These are phyloP conservation scores for Saccharum hybrid DNA, from an alignment of 202 grass and related monocot genomes.

Conservation along the genomic window DNA sequence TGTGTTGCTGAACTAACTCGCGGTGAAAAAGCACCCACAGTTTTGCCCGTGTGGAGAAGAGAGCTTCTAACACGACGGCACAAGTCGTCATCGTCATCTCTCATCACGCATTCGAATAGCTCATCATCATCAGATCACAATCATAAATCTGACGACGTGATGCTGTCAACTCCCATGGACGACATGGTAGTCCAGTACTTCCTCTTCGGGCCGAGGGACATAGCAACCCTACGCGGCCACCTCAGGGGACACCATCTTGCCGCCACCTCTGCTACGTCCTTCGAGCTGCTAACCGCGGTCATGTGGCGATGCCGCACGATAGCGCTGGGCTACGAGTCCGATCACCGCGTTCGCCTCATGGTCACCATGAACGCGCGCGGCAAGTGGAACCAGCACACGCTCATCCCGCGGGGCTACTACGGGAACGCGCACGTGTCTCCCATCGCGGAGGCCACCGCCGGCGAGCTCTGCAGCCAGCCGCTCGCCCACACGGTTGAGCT, in stretches of 20 bases:
- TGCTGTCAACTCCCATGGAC: constrained; percentile 29
- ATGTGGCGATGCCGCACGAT: constrained; percentile 46
- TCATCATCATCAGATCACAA: too few relatives aligned
- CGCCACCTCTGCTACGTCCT: constrained; percentile 27
- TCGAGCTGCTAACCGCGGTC: constrained; percentile 41
- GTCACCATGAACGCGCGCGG: constrained; percentile 53
- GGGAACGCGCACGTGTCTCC: constrained; percentile 52
- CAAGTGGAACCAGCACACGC: constrained; percentile 39
- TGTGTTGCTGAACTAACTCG: constrained; percentile 52
- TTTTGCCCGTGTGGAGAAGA: constrained; percentile 57
- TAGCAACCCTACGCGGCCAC: background rate
- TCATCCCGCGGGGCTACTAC: constrained; percentile 40
- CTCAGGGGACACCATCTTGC: background rate
- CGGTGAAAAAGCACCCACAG: constrained; percentile 41
- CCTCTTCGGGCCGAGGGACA: constrained; percentile 44
- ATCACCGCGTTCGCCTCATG: constrained; percentile 34
- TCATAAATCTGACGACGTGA: constrained; percentile 5
- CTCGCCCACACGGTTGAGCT: constrained; percentile 38
- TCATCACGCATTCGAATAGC: background rate
- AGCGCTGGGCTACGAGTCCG: constrained; percentile 25
- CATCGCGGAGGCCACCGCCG: constrained; percentile 17
- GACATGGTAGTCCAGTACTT: constrained; percentile 46
- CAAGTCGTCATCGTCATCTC: background rate
- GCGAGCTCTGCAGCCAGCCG: constrained; percentile 27
- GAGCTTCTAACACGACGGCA: constrained; percentile 47